Base-by-base conservation (phyloP, 2,329 filamentous ascomycete species). In the Didymella sp. region DNA sequence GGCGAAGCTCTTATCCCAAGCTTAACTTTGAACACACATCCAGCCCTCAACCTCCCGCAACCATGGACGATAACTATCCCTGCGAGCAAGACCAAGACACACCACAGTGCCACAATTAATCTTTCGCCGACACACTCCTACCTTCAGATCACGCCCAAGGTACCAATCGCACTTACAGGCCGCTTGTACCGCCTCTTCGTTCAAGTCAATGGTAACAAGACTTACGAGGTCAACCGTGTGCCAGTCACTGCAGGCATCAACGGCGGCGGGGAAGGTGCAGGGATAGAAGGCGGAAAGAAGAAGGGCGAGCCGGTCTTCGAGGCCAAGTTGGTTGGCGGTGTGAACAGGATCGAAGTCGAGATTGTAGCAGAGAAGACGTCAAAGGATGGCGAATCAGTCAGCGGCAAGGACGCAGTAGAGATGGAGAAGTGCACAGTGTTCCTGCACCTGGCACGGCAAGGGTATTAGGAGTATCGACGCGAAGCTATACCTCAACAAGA, bases 151-250 rank as follows among this genome's bases (percentile, higher is more conserved):
- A 81, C 85, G 21, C 87, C 89, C 4, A 84, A 83, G 11, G 80
- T 96, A 17, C 84, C 87, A 0, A 77, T 86, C 8, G 82, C 82
- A 30, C 77, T 91, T 4, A 84, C 87, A 57, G 82, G 85, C 49
- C 87, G 91, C 28, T 86, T 91, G 47, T 91, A 90, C 77, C 91
- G 89, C 70, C 78, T 95, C 31, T 92, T 91, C 71, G 89, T 92
- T 30, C 82, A 86, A 1, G 82, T 89, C 44, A 90, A 93, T 68
- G 85, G 83, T 37, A 83, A 85, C 35, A 77, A 81, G 47, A 82
- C 89, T 7, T 80, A 89, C n/a, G 83, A 84, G 59, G 80, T 83
- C 22, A 81, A 84, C 3, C 82, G 85, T 21, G 85, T 86, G 48
- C 76, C 79, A 52, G 74, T 71, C n/a, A 72, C 69, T 0, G 68